Evolutionary conservation across 2,329 filamentous ascomycete genomes (phyloP), one percentile per base, ranked within the genome.

Genomic region (Daldinia sp.): DNA sequence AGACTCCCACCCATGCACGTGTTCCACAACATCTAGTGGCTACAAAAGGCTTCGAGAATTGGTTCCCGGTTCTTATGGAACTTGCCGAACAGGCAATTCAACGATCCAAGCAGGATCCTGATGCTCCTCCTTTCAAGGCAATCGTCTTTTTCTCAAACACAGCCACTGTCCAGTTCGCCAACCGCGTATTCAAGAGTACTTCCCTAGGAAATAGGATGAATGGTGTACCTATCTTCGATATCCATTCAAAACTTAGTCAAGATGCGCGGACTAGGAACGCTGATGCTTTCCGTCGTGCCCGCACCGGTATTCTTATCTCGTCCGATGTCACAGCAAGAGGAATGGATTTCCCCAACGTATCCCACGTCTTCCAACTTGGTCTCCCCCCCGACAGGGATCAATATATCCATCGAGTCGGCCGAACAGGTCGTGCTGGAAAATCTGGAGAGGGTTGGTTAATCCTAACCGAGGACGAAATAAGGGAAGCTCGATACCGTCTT

Each of bases 71-170:
- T 2, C 79, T 98, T 20, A 85, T 96, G 60, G 94, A 98, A 80
- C 85, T 98, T 58, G 83, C 90, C 53, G 82, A 90, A 61, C 86
- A 87, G 39, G 89, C 92, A 73, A 79, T 85, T n/a, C 73, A 83
- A 33, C 81, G 82, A 26, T 78, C 81, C 20, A 74, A 71, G 1
- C 76, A 79, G 69, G 81, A 84, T 69, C 79, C 74, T 1, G 78
- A 79, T 3, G 74, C 69, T 3, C 79, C 79, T 15, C 92, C 93
- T 0, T 98, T 98, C 87, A 99, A 99, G 85, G 93, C 93, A n/a
- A 97, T 99, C 67, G 84, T 97, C 46, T 99, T 97, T 82, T 91
- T 95, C 79, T 92, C 92, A 75, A 93, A 92, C 23, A 97, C 92
- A 0, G 87, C 88, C 26, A 86, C 92, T 70, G 92, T 94, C 50